Percentiles rank a stretch among this genome's conserved stretches.
Evolutionary conservation across 192 early-diverging fungal genomes (phyloP).

Genomic region (Coemansia sp.): DNA sequence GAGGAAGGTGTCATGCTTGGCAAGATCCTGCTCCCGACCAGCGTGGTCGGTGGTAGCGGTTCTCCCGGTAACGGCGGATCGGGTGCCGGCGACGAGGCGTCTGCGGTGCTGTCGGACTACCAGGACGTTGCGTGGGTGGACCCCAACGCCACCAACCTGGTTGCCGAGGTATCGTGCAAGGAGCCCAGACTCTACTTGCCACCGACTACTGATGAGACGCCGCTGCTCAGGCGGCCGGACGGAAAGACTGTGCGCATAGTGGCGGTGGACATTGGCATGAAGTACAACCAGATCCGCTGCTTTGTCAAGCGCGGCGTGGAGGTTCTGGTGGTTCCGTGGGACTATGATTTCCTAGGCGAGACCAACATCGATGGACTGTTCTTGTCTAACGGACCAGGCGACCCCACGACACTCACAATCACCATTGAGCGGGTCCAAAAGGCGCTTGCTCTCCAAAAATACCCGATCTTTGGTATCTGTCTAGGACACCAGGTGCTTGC

Average conservation of each 20-base stretch:
- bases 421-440: constrained; percentile 77
- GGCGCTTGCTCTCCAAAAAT: constrained; percentile 67
- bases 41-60: constrained; percentile 52
- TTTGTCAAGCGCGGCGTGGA: constrained; percentile 95
- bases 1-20: constrained; percentile 85
- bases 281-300: constrained; percentile 98
- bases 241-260: constrained; percentile 79
- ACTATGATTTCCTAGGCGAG: constrained; percentile 87
- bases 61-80: constrained; percentile 38
- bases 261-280: constrained; percentile 98
- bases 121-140: constrained; percentile 90
- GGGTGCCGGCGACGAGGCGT: constrained; percentile 31
- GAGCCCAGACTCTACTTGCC: constrained; percentile 74
- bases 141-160: constrained; percentile 90
- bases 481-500: constrained; percentile 97
- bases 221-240: constrained; percentile 36
- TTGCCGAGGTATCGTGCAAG: constrained; percentile 94
- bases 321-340: constrained; percentile 92
- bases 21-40: constrained; percentile 86
- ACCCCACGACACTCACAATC: constrained; percentile 78
- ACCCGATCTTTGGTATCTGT: constrained; percentile 99
- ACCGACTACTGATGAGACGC: constrained; percentile 49
- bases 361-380: constrained; percentile 78
- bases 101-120: constrained; percentile 64
- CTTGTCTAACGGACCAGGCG: constrained; percentile 95